phyloP scores from a whole-genome alignment of 1,284 basidiomycete species.

The Hymenochaete sp. region DNA sequence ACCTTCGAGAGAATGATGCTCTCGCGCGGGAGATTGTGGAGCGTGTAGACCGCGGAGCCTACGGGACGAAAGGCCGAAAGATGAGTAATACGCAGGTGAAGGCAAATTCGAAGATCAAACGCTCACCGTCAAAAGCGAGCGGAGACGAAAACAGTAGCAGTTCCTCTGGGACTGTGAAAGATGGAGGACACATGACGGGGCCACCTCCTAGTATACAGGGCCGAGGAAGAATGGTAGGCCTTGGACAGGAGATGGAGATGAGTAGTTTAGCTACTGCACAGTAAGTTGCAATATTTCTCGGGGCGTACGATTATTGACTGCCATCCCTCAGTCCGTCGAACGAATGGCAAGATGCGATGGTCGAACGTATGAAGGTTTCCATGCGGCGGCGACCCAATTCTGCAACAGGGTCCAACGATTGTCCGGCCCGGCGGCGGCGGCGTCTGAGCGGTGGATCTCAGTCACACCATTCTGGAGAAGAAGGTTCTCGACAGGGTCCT shows the following conservation, averaged over 20 bases:
- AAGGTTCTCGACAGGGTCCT: conserved; percentile 3
- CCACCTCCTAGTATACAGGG: conserved; percentile 13
- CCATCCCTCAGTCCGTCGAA: conserved; percentile 51
- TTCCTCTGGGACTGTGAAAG: conserved; percentile 19
- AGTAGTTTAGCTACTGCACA: conserved; percentile 8
- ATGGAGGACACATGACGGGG: background rate
- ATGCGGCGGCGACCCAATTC: background rate
- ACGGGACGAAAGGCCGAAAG: conserved; percentile 60
- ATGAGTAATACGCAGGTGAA: conserved; percentile 25
- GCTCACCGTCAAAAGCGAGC: conserved; percentile 23
- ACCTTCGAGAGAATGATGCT: conserved; percentile 53
- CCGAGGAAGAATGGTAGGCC: conserved; percentile 14
- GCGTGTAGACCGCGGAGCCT: conserved; percentile 67
- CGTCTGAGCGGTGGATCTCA: conserved; percentile 3
- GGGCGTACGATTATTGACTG: background rate
- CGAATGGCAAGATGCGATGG: conserved; percentile 70
- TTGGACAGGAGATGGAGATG: conserved; percentile 16
- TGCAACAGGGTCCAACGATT: background rate
- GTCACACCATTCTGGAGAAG: conserved; percentile 4
- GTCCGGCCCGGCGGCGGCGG: conserved; percentile 11
- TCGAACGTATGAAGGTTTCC: conserved; percentile 24
- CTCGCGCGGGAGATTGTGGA: conserved; percentile 67
- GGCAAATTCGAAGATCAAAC: conserved; percentile 19
- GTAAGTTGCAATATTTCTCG: conserved; percentile 5
- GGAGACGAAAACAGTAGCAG: conserved; percentile 26